Base-by-base conservation (phyloP, 2,329 filamentous ascomycete species). In the Diaporthe ilicicola region DNA sequence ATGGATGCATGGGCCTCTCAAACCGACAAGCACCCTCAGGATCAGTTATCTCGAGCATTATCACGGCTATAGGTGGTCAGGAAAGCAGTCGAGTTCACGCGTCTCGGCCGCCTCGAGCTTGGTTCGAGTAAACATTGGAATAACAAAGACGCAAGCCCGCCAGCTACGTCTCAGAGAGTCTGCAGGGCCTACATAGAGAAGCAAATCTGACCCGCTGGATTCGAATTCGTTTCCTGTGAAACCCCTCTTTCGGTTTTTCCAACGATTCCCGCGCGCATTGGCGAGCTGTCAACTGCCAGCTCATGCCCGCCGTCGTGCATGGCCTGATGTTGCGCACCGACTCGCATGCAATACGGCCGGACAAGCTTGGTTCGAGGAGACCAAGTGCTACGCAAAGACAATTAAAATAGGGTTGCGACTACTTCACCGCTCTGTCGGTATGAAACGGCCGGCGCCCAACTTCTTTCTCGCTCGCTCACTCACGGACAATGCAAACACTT, bases 401-500 rank as follows among this genome's bases (percentile, higher is more conserved):
- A 62, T 34, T 48, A 62, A 24, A 19, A 62, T 24, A 34, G 48
- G 59, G 42, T 48, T 62, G 42, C 42, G 10, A 62, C 59, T 48
- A 62, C 59, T 48, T 62, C 59, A 62, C 59, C 59, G 59, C 59
- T 48, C 59, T 34, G 59, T 48, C 59, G 59, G 59, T 37, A 62
- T 62, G 59, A 62, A 62, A 62, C 42, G 5, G 42, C 42, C 59
- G 59, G 59, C 59, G 59, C 42, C 34, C 29, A n/a, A n/a, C n/a
- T n/a, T 27, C 42, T 34, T 13, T 17, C 19, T 34, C 27, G 8
- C 22, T 27, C 8, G 27, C 34, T 1, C 13, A 34, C 19, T 34
- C 59, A 62, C 59, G 29, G 59, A 62, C 59, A n/a, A 62, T 48
- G 59, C 59, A 48, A 62, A 62, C 59, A 62, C 59, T 62, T 48